Base-by-base conservation (phyloP, 257 asterid species). In the Thymus quinquecostatus region DNA sequence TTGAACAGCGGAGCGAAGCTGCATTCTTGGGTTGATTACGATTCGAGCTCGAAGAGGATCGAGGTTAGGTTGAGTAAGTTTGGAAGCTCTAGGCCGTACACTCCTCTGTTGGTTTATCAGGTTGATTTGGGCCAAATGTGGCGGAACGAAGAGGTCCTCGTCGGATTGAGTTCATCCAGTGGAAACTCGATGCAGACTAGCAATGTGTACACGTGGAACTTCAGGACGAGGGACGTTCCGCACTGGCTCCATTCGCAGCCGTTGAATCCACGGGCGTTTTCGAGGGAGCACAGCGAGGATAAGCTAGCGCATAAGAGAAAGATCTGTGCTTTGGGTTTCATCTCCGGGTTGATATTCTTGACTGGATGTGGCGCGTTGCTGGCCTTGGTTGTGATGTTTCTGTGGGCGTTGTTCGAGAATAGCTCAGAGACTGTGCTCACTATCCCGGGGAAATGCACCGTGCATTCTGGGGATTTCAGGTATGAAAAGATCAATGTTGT, bases 1-100 rank as follows among this genome's bases (percentile, higher is more conserved):
- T 70, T 89, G 88, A 87, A 79, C 50, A 83, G 91, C 54, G 92
- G 97, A 49, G 36, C 69, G 69, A 89, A 85, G 84, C 63, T 89
- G 82, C 95, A 75, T 66, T 83, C 95, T 3, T 87, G 97, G 96
- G 76, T 87, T 56, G 96, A 87, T 85, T 92, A 89, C 9, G 96
- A 89, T 70, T 83, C 92, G 48, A 87, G 90, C 78, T 89, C 93
- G 5, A 92, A 89, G 69, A 82, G 79, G 71, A 48, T 92, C 30
- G 97, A 92, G 81, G 85, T 92, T 77, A 73, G 96, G 70, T 71
- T 92, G 73, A 73, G 79, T 69, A 76, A 75, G 55, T 85, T 61
- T 43, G 91, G 92, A 28, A 51, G 43, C 47, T 58, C 77, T 45
- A 80, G 85, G 82, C 97, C 95, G 1, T 85, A 86, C 38, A 67